Evolutionary conservation across 2,329 filamentous ascomycete genomes (phyloP), one percentile per base, ranked within the genome.

Genomic region (Thielaviopsis euricoi): DNA sequence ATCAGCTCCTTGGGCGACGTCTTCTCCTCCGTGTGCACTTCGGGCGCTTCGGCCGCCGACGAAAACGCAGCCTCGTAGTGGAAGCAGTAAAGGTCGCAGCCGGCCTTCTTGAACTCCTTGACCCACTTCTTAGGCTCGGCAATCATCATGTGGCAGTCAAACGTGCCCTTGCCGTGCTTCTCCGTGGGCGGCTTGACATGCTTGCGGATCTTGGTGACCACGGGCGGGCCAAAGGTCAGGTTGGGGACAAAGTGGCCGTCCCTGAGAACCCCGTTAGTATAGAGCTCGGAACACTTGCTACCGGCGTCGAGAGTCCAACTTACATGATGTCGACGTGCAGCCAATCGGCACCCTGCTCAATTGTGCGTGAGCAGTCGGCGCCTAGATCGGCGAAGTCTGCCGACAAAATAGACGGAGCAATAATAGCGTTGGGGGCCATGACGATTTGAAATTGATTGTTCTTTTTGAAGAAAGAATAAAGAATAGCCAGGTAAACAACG

Each of bases 121-220:
- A 96, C 90, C 93, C 93, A 98, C 78, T 89, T 90, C 77, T 97
- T 94, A 64, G 93, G 93, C 90, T 98, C 91, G 66, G 89, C 83
- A 68, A 98, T 95, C 93, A 98, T 98, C 93, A 98, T 97, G 73
- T 98, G 93, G 78, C 93, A 98, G 73, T 98, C 93, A 70, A 98
- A 98, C 15, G 91, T 97, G 62, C 93, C 93, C 65, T 84, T 86
- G 56, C 87, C 89, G 64, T 85, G 76, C 37, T 78, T 78, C 55
- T 78, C 74, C 48, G 76, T 76, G 2, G 89, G 90, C 64, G 79
- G 78, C 59, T 88, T 84, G 65, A 98, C 90, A 66, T 95, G 87
- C 52, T 80, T 77, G 62, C 93, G 83, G 66, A 98, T 93, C 76
- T 91, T 95, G 64, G 89, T 91, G 52, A 98, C 93, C 43, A 98